Evolutionary conservation across 352 stramenopile genomes (phyloP), one percentile per base, ranked within the genome.

Genomic region (Globisporangium paroecandrum): DNA sequence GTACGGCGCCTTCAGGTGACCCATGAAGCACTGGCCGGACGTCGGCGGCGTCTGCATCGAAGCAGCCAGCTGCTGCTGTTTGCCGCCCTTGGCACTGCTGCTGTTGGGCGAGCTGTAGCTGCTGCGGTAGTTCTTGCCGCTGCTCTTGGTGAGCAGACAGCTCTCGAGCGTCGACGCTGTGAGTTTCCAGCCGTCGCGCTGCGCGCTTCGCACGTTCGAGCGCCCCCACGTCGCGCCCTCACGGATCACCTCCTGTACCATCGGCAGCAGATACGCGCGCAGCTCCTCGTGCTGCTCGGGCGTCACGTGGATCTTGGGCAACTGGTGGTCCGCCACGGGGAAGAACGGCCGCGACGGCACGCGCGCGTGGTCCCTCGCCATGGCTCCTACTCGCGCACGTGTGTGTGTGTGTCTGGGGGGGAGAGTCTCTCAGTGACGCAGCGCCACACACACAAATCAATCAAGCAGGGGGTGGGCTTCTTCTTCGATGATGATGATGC

Each of bases 141-240:
- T 66, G 58, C 74, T 73, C 66, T 90, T 90, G 49, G 78, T 83
- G 61, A 91, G 75, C 58, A 89, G 82, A 63, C 78, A 90, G 7
- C 72, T 72, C 4, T 77, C 78, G 5, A 76, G 70, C 56, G 76
- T 71, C 57, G 75, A 78, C 24, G 72, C 74, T 15, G 78, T 71
- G 64, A 90, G 71, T 63, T 86, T 84, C 83, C 83, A 92, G 46
- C 82, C 83, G 46, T 66, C 72, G 0, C 76, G 72, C 27, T 82
- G 72, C 0, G 83, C 78, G 4, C 43, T 70, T 27, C 79, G 70
- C 8, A 89, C 71, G 66, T 90, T 90, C 38, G 78, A 78, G 49
- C 83, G 78, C 18, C 74, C 83, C 83, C 83, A 92, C 55, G 78
- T 85, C 13, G 80, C 78, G 15, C 83, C 83, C 46, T 92, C 80